Conservation (phyloP, 1,139 yeast genomes). For the Blastobotrys ciferrii region DNA sequence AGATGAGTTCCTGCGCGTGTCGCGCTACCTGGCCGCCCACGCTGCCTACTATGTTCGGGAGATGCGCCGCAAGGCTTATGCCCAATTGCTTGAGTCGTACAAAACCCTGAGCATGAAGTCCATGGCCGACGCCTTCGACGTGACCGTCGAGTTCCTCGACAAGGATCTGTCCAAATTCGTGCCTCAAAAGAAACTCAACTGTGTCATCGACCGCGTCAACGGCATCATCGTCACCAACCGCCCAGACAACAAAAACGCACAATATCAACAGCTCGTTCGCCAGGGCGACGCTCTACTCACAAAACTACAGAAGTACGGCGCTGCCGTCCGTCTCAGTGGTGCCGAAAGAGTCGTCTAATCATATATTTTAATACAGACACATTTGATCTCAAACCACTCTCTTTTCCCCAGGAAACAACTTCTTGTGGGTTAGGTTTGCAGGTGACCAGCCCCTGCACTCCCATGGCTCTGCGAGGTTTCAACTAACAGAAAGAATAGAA, state of each 20-base stretch:
- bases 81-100: conserved; percentile 91
- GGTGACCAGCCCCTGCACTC: too few relatives aligned
- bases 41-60: conserved; percentile 84
- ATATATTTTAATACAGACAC: background rate
- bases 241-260: conserved; percentile 94
- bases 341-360: conserved; percentile 51
- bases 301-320: conserved; percentile 93
- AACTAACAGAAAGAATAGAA: too few relatives aligned
- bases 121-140: conserved; percentile 94
- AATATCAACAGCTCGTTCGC: conserved; percentile 82
- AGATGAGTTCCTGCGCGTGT: conserved; percentile 66
- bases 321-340: conserved; percentile 93
- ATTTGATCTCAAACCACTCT: too few relatives aligned
- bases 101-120: conserved; percentile 84
- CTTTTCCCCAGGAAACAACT: too few relatives aligned
- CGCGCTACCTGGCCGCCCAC: conserved; percentile 77
- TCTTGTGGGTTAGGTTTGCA: too few relatives aligned
- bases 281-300: conserved; percentile 93
- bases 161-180: conserved; percentile 84
- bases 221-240: conserved; percentile 95
- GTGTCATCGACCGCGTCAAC: conserved; percentile 93
- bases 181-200: conserved; percentile 89
- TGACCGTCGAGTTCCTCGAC: conserved; percentile 75
- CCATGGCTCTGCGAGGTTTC: too few relatives aligned
- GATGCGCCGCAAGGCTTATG: conserved; percentile 92